Percentiles rank a stretch among this genome's conserved stretches.
Evolutionary conservation across 2,329 filamentous ascomycete species (phyloP).

Genomic region (Blastomyces emzantsi): DNA sequence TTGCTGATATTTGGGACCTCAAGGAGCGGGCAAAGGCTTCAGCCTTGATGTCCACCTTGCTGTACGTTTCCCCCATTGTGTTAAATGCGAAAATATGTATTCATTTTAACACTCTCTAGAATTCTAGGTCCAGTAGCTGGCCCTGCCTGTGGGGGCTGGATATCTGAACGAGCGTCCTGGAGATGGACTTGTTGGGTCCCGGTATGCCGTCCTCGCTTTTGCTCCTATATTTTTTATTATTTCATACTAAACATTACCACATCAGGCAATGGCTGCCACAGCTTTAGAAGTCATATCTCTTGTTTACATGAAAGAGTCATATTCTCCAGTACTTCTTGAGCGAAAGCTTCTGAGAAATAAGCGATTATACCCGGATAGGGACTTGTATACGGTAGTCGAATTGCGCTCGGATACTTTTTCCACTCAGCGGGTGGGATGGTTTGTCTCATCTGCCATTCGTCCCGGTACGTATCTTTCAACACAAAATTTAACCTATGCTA

Average conservation of each 20-base stretch:
- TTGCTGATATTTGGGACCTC: conserved; percentile 10
- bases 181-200: conserved; percentile 11
- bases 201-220: background rate
- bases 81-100: background rate
- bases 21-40: conserved; percentile 6
- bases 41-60: background rate
- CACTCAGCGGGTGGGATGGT: background rate
- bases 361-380: background rate
- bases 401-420: background rate
- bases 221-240: background rate
- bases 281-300: background rate
- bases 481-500: background rate
- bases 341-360: conserved; percentile 4
- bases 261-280: conserved; percentile 4
- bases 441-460: background rate
- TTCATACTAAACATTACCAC: background rate
- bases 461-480: conserved; percentile 1
- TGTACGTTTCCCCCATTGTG: background rate
- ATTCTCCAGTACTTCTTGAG: conserved; percentile 6
- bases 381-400: conserved; percentile 8
- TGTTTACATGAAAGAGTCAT: conserved; percentile 6
- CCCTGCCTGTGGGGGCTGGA: conserved; percentile 9
- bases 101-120: background rate
- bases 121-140: conserved; percentile 6
- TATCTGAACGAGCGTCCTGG: conserved; percentile 9